Percentiles rank a stretch among this genome's conserved stretches.
phyloP scores from a whole-genome alignment of 306 rosid species.

The Alnus rubra region DNA sequence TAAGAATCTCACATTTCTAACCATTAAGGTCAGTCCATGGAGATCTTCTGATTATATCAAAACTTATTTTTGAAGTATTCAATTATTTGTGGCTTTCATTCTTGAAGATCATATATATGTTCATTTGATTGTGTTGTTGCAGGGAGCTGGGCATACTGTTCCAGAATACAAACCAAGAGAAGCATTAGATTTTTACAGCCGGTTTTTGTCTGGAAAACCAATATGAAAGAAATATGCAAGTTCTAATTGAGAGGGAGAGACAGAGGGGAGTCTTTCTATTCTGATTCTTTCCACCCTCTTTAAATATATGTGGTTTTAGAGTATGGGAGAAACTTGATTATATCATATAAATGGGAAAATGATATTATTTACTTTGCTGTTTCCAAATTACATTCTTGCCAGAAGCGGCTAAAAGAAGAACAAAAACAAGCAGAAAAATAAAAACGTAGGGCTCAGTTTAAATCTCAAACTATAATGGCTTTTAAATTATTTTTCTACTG shows the following conservation, averaged over 20 bases:
- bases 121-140: slow-evolving; percentile 34
- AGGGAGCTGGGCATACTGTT: slow-evolving; percentile 97
- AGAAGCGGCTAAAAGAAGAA: too few species aligned
- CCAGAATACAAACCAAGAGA: slow-evolving; percentile 90
- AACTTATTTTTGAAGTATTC: neutral
- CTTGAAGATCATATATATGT: neutral
- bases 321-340: neutral
- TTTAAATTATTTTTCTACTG: too few species aligned
- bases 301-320: neutral
- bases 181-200: slow-evolving; percentile 70
- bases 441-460: too few species aligned
- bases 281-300: neutral
- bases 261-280: neutral
- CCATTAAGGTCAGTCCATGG: slow-evolving; percentile 62
- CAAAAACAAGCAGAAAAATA: too few species aligned
- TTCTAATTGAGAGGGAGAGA: slow-evolving; percentile 6
- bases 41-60: neutral
- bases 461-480: too few species aligned
- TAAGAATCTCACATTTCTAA: slow-evolving; percentile 68
- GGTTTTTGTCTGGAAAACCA: slow-evolving; percentile 61
- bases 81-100: neutral
- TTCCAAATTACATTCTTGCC: too few species aligned
- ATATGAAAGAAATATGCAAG: slow-evolving; percentile 28
- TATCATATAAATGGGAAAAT: neutral
- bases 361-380: too few species aligned